Evolutionary conservation across 352 stramenopile genomes (phyloP).

Genomic region (Phytophthora tentaculata): DNA sequence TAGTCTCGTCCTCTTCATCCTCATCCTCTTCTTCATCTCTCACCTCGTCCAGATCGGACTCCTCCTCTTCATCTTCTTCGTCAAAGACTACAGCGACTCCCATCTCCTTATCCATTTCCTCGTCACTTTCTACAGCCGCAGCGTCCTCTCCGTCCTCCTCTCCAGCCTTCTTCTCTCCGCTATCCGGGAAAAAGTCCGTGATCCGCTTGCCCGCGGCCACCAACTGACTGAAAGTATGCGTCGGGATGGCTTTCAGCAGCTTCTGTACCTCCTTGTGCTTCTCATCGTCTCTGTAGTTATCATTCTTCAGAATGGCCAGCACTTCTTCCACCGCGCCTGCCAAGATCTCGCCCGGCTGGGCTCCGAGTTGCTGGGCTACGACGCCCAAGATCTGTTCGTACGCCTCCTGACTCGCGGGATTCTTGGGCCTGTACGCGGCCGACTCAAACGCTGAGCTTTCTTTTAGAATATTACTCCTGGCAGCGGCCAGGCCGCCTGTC

Average conservation of each 20-base stretch:
- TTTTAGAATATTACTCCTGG: slow-evolving; percentile 67
- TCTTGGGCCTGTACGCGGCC: slow-evolving; percentile 90
- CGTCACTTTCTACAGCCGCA: slow-evolving; percentile 24
- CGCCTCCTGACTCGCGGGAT: slow-evolving; percentile 81
- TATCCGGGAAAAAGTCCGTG: slow-evolving; percentile 83
- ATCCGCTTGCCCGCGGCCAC: slow-evolving; percentile 89
- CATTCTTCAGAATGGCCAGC: slow-evolving; percentile 93
- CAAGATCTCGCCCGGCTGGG: slow-evolving; percentile 92
- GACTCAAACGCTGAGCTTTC: slow-evolving; percentile 79
- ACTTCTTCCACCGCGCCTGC: slow-evolving; percentile 92
- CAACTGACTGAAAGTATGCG: slow-evolving; percentile 80
- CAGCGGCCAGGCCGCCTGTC: slow-evolving; percentile 48
- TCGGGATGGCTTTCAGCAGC: slow-evolving; percentile 83
- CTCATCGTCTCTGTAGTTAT: slow-evolving; percentile 85
- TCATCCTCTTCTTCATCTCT: slow-evolving; percentile 63
- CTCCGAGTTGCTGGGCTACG: slow-evolving; percentile 80
- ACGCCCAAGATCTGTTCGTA: slow-evolving; percentile 91
- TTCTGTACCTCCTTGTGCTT: slow-evolving; percentile 86
- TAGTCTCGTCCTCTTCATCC: slow-evolving; percentile 58
- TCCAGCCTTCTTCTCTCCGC: slow-evolving; percentile 33
- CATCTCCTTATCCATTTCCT: slow-evolving; percentile 97
- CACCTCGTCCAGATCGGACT: slow-evolving; percentile 94
- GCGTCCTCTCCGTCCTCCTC: slow-evolving; percentile 28
- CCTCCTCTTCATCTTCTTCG: slow-evolving; percentile 96
- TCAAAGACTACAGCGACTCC: slow-evolving; percentile 98